Evolutionary conservation across 169 alveolate species (phyloP).

Genomic region (Plasmodium gonderi): DNA sequence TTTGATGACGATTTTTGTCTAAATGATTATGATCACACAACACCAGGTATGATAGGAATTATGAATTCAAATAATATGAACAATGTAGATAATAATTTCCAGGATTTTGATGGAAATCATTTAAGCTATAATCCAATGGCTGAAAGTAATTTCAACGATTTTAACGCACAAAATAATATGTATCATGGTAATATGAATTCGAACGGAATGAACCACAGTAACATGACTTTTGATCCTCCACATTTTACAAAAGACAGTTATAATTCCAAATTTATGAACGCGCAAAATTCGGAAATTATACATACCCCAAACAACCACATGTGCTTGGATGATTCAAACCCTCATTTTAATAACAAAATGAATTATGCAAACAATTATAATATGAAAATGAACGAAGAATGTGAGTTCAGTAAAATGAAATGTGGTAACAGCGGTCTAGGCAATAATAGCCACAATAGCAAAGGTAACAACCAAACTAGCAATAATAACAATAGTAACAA

Average conservation of each 20-base stretch:
- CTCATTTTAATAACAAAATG: slow-evolving; percentile 18
- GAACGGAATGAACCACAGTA: background rate
- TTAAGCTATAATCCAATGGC: slow-evolving; percentile 20
- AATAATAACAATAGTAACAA: background rate
- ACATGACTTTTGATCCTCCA: background rate
- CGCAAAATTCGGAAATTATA: slow-evolving; percentile 13
- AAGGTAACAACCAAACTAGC: background rate
- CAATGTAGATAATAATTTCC: slow-evolving; percentile 43
- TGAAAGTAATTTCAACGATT: slow-evolving; percentile 17
- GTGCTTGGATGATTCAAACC: slow-evolving; percentile 41
- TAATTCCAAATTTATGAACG: slow-evolving; percentile 29
- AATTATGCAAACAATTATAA: slow-evolving; percentile 40
- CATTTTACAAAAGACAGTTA: slow-evolving; percentile 28
- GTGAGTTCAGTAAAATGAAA: slow-evolving; percentile 46
- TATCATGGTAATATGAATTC: background rate
- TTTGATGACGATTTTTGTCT: slow-evolving; percentile 69
- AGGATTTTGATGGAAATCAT: slow-evolving; percentile 44
- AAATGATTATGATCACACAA: slow-evolving; percentile 63
- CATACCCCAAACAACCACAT: slow-evolving; percentile 15
- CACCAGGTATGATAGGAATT: slow-evolving; percentile 76
- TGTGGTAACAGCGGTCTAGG: background rate
- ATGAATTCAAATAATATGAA: slow-evolving; percentile 72
- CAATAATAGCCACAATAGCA: background rate
- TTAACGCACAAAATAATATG: background rate
- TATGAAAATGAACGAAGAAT: slow-evolving; percentile 38